phyloP scores from a whole-genome alignment of 148 eudicot species.

The Rhododendron molle region DNA sequence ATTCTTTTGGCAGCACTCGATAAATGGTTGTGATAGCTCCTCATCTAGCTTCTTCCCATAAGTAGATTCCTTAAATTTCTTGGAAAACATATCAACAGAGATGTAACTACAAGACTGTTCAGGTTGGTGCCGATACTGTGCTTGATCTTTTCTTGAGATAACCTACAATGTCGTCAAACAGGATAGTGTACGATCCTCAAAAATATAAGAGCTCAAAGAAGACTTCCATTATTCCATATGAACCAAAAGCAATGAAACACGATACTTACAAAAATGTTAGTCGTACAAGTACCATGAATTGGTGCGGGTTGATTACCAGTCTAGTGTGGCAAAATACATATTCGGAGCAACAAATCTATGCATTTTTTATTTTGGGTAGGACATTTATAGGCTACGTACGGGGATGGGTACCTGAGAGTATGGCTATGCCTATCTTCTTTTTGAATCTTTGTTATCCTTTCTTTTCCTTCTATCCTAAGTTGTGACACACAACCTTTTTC shows the following conservation, averaged over 20 bases:
- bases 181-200: not conserved
- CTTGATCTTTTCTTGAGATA: slow-evolving; percentile 78
- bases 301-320: not conserved
- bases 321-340: not conserved
- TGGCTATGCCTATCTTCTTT: too few species aligned
- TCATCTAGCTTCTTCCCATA: slow-evolving; percentile 39
- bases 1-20: slow-evolving; percentile 32
- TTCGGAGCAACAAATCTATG: not conserved
- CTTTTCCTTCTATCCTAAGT: too few species aligned
- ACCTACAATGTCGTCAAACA: slow-evolving; percentile 33
- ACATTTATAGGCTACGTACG: too few species aligned
- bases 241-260: not conserved
- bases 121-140: slow-evolving; percentile 45
- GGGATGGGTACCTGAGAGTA: too few species aligned
- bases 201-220: not conserved
- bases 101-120: slow-evolving; percentile 39
- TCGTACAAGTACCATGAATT: not conserved
- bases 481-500: too few species aligned
- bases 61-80: slow-evolving; percentile 41
- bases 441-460: too few species aligned
- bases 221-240: not conserved
- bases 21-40: slow-evolving; percentile 43
- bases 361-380: too few species aligned
- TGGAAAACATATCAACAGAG: slow-evolving; percentile 43
- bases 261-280: not conserved